Evolutionary conservation across 1,284 basidiomycete species (phyloP).

Genomic region (Trichosporon sp.): DNA sequence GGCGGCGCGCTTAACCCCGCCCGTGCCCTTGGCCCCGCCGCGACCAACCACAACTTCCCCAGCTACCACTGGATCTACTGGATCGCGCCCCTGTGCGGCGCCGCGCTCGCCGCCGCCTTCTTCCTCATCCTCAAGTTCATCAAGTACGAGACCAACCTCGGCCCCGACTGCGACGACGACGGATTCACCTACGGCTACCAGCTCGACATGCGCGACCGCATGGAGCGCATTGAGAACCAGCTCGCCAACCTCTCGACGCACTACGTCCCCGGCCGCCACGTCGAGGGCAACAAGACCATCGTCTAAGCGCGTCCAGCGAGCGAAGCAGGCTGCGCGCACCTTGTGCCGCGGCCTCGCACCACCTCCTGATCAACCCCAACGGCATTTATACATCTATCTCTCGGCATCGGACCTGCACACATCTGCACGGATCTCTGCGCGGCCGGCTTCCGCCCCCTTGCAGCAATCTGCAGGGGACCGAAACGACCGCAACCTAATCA

Average conservation of each 20-base stretch:
- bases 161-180: conserved; percentile 25
- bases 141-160: conserved; percentile 31
- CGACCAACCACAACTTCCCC: conserved; percentile 37
- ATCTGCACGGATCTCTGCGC: too few species aligned
- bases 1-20: conserved; percentile 50
- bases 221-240: conserved; percentile 27
- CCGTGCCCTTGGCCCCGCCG: conserved; percentile 48
- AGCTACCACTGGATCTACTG: conserved; percentile 49
- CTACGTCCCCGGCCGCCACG: background rate
- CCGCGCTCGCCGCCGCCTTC: conserved; percentile 45
- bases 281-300: background rate
- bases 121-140: conserved; percentile 43
- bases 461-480: too few species aligned
- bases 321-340: background rate
- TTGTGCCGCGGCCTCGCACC: background rate
- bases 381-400: background rate
- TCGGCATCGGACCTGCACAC: background rate
- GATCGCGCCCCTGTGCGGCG: conserved; percentile 44
- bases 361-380: background rate
- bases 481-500: background rate
- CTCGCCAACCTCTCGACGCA: conserved; percentile 6
- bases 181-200: conserved; percentile 12
- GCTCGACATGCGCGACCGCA: conserved; percentile 16
- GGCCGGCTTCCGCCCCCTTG: too few species aligned
- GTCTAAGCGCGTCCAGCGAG: background rate